These are phyloP conservation scores for Penicillium angulare DNA, from an alignment of 495 filamentous ascomycete species.

Conservation along the genomic window DNA sequence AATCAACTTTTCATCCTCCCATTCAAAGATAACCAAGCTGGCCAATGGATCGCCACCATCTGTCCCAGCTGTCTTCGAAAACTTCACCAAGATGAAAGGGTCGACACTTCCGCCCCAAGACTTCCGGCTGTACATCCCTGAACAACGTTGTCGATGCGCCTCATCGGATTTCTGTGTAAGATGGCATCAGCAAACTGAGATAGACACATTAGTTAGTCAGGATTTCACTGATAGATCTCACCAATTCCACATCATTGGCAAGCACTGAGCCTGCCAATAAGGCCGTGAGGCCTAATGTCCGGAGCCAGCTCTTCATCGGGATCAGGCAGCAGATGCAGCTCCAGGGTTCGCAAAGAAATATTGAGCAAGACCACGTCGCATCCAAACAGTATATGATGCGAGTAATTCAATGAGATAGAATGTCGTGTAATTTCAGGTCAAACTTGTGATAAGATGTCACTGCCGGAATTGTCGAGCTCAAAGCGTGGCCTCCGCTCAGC, in stretches of 20 bases:
- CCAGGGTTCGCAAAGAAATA: slow-evolving; percentile 18
- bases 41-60: slow-evolving; percentile 71
- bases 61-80: slow-evolving; percentile 56
- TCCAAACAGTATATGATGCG: slow-evolving; percentile 14
- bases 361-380: slow-evolving; percentile 11
- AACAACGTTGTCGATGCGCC: slow-evolving; percentile 80
- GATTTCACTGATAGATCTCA: slow-evolving; percentile 31
- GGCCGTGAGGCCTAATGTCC: slow-evolving; percentile 48
- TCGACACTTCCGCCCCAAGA: slow-evolving; percentile 87
- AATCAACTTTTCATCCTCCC: slow-evolving; percentile 77
- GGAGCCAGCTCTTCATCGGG: slow-evolving; percentile 56
- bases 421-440: slow-evolving; percentile 1
- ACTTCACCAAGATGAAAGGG: slow-evolving; percentile 84
- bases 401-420: neutral
- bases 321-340: slow-evolving; percentile 27
- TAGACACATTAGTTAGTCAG: neutral
- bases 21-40: slow-evolving; percentile 92
- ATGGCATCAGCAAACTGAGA: slow-evolving; percentile 7
- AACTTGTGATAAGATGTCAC: slow-evolving; percentile 3
- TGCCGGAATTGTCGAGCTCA: slow-evolving; percentile 27
- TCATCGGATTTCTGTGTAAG: slow-evolving; percentile 66
- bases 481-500: slow-evolving; percentile 23
- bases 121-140: slow-evolving; percentile 93
- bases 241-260: slow-evolving; percentile 63
- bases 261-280: slow-evolving; percentile 52